Evolutionary conservation across 192 early-diverging fungal genomes (phyloP).

Genomic region (Entophlyctis helioformis): DNA sequence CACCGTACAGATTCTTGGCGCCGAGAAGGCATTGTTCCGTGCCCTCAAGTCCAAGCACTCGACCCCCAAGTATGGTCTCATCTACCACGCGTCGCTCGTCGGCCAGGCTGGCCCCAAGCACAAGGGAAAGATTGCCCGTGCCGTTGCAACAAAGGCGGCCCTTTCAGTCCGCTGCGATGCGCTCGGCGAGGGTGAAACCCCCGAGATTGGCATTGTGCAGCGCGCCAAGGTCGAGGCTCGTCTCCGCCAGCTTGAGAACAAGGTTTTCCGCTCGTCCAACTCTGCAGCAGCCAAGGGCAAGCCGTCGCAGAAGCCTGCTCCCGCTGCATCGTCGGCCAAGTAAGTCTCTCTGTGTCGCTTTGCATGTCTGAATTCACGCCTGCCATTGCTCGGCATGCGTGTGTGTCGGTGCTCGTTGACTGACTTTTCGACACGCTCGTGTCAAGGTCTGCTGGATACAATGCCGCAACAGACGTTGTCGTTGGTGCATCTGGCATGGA

Average conservation of each 20-base stretch:
- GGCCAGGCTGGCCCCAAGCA: conserved; percentile 87
- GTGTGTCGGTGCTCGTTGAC: too few relatives aligned
- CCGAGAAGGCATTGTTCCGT: conserved; percentile 97
- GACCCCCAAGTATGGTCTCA: conserved; percentile 95
- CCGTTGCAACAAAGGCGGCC: conserved; percentile 84
- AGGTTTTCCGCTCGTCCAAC: conserved; percentile 37
- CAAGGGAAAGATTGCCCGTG: conserved; percentile 97
- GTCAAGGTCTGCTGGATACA: too few relatives aligned
- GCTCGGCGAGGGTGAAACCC: conserved; percentile 45
- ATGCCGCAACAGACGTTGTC: conserved; percentile 28
- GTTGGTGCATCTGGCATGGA: conserved; percentile 23
- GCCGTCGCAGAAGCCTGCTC: conserved; percentile 52
- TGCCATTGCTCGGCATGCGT: neutral
- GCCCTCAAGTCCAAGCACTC: conserved; percentile 94
- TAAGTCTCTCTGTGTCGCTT: neutral
- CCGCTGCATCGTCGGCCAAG: conserved; percentile 23
- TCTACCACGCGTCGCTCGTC: conserved; percentile 94
- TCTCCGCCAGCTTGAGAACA: conserved; percentile 80
- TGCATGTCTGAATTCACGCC: neutral
- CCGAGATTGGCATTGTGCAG: conserved; percentile 73
- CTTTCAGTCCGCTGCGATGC: conserved; percentile 87
- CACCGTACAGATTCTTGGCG: conserved; percentile 95
- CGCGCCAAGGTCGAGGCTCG: conserved; percentile 81
- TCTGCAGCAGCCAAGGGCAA: conserved; percentile 59
- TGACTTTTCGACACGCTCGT: conserved; percentile 2